phyloP scores from a whole-genome alignment of 2,329 filamentous ascomycete species.

The Beauveria sp. region DNA sequence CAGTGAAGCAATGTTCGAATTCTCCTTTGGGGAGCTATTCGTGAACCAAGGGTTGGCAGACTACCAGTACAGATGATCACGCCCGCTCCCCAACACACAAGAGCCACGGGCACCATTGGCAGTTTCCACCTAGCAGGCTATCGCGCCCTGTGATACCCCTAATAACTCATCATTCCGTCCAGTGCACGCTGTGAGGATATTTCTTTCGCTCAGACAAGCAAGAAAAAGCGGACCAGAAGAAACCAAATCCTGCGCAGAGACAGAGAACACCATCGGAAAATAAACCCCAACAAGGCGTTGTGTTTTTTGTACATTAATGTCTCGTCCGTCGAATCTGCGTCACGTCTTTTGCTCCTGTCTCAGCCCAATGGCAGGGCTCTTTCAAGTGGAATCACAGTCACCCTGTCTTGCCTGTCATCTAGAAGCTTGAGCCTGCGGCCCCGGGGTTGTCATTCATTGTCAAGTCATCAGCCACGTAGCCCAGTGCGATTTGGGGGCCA shows the following conservation, averaged over 20 bases:
- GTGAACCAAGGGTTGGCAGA: neutral
- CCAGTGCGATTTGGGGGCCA: slow-evolving; percentile 1
- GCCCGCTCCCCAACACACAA: neutral
- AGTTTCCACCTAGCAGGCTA: neutral
- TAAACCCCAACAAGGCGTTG: neutral
- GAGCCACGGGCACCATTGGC: neutral
- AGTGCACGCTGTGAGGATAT: neutral
- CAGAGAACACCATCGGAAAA: neutral
- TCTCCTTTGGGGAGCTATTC: no score
- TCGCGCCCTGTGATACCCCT: neutral
- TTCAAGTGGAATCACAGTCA: neutral
- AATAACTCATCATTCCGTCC: neutral
- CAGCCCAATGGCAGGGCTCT: neutral
- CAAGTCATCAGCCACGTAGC: neutral
- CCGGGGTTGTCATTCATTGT: neutral
- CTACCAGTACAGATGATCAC: neutral
- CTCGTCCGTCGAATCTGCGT: neutral
- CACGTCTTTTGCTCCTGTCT: neutral
- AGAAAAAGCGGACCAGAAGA: neutral
- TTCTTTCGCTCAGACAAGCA: neutral
- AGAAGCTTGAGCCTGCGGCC: neutral
- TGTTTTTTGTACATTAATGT: neutral
- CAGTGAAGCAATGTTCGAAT: neutral
- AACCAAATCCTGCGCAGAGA: neutral
- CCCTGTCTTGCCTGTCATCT: neutral